Conservation (phyloP, 1,139 yeast species). For the Geotrichum candidum region DNA sequence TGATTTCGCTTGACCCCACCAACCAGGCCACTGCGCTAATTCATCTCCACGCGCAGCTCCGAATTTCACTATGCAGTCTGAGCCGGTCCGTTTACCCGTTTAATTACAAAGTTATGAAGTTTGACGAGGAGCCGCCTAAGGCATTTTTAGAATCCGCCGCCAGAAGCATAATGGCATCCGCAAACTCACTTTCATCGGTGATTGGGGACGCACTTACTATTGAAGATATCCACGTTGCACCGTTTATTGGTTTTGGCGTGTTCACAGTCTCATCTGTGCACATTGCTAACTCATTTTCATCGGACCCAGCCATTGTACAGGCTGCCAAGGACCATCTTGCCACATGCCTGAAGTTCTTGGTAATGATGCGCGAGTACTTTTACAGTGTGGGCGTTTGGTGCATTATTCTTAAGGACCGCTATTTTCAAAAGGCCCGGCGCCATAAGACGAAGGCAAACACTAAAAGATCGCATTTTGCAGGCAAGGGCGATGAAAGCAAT, state of each 20-base stretch:
- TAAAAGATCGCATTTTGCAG: background rate
- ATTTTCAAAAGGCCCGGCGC: constrained; percentile 21
- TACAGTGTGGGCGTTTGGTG: constrained; percentile 37
- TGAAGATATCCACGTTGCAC: constrained; percentile 34
- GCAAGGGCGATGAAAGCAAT: background rate
- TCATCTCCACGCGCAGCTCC: constrained; percentile 27
- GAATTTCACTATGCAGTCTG: constrained; percentile 26
- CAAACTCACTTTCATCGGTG: constrained; percentile 32
- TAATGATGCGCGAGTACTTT: constrained; percentile 34
- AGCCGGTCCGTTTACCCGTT: constrained; percentile 26
- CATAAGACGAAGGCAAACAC: constrained; percentile 4
- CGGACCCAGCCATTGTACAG: constrained; percentile 28
- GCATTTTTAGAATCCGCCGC: constrained; percentile 31
- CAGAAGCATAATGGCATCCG: constrained; percentile 30
- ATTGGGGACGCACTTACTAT: constrained; percentile 31
- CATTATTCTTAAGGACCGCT: constrained; percentile 33
- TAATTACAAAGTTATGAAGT: constrained; percentile 17
- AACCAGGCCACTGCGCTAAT: constrained; percentile 26
- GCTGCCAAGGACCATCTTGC: constrained; percentile 34
- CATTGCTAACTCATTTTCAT: constrained; percentile 34
- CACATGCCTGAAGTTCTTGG: constrained; percentile 31
- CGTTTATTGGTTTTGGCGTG: constrained; percentile 36
- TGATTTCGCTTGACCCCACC: constrained; percentile 21
- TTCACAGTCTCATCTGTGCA: constrained; percentile 36
- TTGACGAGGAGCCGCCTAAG: constrained; percentile 26